These are phyloP conservation scores for Hansenula anomala DNA, from an alignment of 1,139 yeast species.

Conservation along the genomic window DNA sequence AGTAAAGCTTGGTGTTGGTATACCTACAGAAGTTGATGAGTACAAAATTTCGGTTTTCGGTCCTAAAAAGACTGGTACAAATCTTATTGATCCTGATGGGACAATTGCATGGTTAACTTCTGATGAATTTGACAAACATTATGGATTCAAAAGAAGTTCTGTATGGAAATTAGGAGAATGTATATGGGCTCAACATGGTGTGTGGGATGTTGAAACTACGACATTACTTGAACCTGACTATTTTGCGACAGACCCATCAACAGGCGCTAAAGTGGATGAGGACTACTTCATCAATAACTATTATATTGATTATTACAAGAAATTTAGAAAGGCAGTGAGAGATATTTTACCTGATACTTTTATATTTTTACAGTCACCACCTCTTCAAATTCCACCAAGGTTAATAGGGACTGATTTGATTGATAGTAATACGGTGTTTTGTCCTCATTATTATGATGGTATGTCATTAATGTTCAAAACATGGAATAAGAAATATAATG, in stretches of 20 bases:
- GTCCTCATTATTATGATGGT: slow-evolving; percentile 93
- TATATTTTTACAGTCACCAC: slow-evolving; percentile 78
- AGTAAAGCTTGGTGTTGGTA: slow-evolving; percentile 67
- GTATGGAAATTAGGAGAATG: slow-evolving; percentile 73
- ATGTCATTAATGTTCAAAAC: slow-evolving; percentile 85
- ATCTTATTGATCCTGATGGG: slow-evolving; percentile 63
- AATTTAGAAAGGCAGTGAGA: slow-evolving; percentile 47
- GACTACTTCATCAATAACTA: slow-evolving; percentile 58
- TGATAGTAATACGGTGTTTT: slow-evolving; percentile 63
- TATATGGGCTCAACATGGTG: slow-evolving; percentile 71
- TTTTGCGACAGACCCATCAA: slow-evolving; percentile 38
- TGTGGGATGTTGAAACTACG: slow-evolving; percentile 53
- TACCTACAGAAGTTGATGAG: slow-evolving; percentile 56
- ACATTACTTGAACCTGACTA: slow-evolving; percentile 42
- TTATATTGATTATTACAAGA: slow-evolving; percentile 54
- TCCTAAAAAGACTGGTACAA: slow-evolving; percentile 58
- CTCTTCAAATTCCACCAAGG: slow-evolving; percentile 72
- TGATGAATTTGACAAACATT: slow-evolving; percentile 49
- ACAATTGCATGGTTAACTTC: slow-evolving; percentile 58
- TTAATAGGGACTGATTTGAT: slow-evolving; percentile 50
- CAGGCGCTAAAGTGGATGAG: slow-evolving; percentile 42
- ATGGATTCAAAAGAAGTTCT: slow-evolving; percentile 63
- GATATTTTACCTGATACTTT: slow-evolving; percentile 41
- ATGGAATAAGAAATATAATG: slow-evolving; percentile 75
- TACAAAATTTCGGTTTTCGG: slow-evolving; percentile 70